phyloP scores from a whole-genome alignment of 495 filamentous ascomycete species.

The Trypethelium eluteriae region DNA sequence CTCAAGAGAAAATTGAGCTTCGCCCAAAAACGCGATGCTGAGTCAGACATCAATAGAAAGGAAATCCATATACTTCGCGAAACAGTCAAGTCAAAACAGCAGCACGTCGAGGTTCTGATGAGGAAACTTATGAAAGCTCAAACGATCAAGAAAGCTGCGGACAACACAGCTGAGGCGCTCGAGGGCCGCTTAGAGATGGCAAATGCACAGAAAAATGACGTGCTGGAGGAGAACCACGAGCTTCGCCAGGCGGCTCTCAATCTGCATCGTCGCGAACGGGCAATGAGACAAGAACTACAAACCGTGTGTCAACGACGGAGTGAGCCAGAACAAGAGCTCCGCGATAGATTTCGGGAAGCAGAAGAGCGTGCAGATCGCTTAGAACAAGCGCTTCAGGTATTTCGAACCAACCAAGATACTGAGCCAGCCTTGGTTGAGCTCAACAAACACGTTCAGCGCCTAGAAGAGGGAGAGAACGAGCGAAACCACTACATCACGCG shows the following conservation, averaged over 20 bases:
- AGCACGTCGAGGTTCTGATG: constrained; percentile 18
- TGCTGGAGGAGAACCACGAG: constrained; percentile 24
- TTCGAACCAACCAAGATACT: neutral
- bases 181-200: constrained; percentile 20
- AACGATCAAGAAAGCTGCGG: constrained; percentile 16
- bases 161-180: constrained; percentile 17
- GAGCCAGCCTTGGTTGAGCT: constrained; percentile 6
- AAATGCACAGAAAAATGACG: constrained; percentile 23
- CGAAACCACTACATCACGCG: neutral
- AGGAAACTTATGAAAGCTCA: constrained; percentile 19
- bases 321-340: neutral
- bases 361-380: constrained; percentile 11
- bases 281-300: constrained; percentile 10
- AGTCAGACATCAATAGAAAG: constrained; percentile 13
- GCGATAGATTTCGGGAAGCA: constrained; percentile 2
- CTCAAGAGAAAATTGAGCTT: constrained; percentile 20
- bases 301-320: neutral
- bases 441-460: constrained; percentile 11
- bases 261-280: constrained; percentile 2
- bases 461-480: constrained; percentile 8
- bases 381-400: neutral
- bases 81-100: constrained; percentile 12
- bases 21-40: constrained; percentile 8
- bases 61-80: constrained; percentile 19
- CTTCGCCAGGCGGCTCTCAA: constrained; percentile 14